phyloP scores from a whole-genome alignment of 2,329 filamentous ascomycete species.

The Ceratocystiopsis brevicomis region DNA sequence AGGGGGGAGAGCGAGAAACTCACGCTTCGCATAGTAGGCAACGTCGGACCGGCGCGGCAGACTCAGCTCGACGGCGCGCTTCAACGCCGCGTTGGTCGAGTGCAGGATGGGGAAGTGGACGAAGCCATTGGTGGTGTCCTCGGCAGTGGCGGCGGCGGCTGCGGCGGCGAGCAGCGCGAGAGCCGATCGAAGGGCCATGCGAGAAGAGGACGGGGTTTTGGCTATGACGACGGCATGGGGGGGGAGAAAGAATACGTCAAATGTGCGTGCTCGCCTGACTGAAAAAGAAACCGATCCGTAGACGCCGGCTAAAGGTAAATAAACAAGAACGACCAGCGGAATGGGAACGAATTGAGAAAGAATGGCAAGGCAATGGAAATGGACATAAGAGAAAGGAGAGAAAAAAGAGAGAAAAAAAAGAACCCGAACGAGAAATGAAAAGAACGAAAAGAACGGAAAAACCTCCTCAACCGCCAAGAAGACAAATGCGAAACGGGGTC shows the following conservation, averaged over 20 bases:
- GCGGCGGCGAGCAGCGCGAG: not conserved
- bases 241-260: not conserved
- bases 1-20: too few relatives aligned
- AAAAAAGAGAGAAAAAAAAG: not conserved
- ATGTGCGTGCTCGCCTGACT: too few relatives aligned
- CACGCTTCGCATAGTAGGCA: conserved; percentile 32
- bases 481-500: too few relatives aligned
- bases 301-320: not conserved
- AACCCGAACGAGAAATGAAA: not conserved
- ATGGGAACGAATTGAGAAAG: too few relatives aligned
- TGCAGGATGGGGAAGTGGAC: conserved; percentile 24
- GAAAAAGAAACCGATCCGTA: not conserved
- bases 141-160: not conserved
- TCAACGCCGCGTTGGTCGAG: conserved; percentile 21
- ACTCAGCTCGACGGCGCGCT: conserved; percentile 24
- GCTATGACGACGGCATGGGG: not conserved
- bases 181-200: conserved; percentile 2
- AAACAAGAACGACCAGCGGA: not conserved
- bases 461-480: too few relatives aligned
- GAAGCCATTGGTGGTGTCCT: conserved; percentile 12
- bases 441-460: not conserved
- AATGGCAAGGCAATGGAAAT: not conserved
- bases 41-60: conserved; percentile 33
- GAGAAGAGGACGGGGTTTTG: not conserved
- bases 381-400: not conserved